These are phyloP conservation scores for Phaeotremella fagi DNA, from an alignment of 768 basidiomycete species.

Conservation along the genomic window DNA sequence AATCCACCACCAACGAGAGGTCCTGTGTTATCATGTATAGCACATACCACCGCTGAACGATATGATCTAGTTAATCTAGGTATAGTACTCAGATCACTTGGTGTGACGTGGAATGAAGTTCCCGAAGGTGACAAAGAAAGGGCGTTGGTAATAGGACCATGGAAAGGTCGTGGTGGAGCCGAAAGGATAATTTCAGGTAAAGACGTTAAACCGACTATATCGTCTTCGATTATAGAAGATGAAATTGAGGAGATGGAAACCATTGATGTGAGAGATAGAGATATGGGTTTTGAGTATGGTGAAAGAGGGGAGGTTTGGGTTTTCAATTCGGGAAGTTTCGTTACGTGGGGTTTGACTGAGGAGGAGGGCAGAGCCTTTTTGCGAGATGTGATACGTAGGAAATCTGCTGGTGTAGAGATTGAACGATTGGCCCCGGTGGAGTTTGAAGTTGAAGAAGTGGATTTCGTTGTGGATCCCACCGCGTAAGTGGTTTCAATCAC, in stretches of 20 bases:
- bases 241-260: conserved; percentile 59
- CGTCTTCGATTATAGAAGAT: not conserved
- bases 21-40: conserved; percentile 72
- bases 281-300: conserved; percentile 42
- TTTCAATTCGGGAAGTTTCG: conserved; percentile 80
- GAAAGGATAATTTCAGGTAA: conserved; percentile 31
- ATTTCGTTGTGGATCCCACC: conserved; percentile 83
- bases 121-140: conserved; percentile 42
- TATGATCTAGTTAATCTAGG: conserved; percentile 64
- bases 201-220: conserved; percentile 16
- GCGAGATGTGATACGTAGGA: conserved; percentile 57
- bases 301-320: conserved; percentile 73
- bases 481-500: conserved; percentile 57
- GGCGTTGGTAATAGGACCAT: conserved; percentile 41
- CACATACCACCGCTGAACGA: conserved; percentile 78
- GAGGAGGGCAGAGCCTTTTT: conserved; percentile 67
- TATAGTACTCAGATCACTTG: conserved; percentile 28
- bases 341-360: conserved; percentile 83
- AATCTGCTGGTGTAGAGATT: conserved; percentile 59
- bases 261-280: conserved; percentile 51
- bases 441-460: conserved; percentile 70
- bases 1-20: conserved; percentile 82
- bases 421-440: conserved; percentile 64
- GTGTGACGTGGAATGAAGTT: conserved; percentile 43
- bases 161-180: conserved; percentile 40